Conservation (phyloP, 495 filamentous ascomycete genomes). For the Usnea hakonensis region DNA sequence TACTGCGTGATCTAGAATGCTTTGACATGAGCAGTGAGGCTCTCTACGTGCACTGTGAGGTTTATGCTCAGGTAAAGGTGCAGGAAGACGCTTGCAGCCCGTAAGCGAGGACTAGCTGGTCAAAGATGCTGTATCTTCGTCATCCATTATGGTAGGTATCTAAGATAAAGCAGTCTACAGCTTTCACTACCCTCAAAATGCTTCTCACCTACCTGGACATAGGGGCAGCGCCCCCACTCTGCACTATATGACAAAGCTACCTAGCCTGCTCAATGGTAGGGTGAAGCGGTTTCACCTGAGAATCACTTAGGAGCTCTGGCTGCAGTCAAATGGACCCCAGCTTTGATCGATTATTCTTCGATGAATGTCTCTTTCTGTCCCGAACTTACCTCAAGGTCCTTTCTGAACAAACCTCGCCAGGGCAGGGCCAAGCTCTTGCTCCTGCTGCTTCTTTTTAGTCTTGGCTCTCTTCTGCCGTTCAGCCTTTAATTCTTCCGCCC, state of each 20-base stretch:
- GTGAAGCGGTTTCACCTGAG: neutral
- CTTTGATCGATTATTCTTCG: neutral
- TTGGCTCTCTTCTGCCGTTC: conserved; percentile 54
- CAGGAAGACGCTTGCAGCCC: neutral
- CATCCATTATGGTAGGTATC: too few relatives aligned
- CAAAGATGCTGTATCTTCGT: too few relatives aligned
- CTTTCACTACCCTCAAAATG: neutral
- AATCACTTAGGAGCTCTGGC: neutral
- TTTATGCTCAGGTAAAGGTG: neutral
- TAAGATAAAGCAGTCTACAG: too few relatives aligned
- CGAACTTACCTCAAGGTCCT: conserved; percentile 28
- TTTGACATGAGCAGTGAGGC: neutral
- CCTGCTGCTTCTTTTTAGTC: conserved; percentile 53
- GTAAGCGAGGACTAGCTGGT: neutral
- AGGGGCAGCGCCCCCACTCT: neutral
- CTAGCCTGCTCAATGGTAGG: neutral
- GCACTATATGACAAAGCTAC: too few relatives aligned
- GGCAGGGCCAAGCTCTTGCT: conserved; percentile 61
- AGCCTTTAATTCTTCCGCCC: conserved; percentile 59
- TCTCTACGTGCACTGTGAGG: neutral
- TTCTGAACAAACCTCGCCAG: conserved; percentile 60
- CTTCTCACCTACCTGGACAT: neutral
- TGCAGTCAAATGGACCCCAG: neutral
- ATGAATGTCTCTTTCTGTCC: neutral
- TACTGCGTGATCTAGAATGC: neutral